Base-by-base conservation (phyloP, 345 rosid species). In the Rhodamnia argentea region DNA sequence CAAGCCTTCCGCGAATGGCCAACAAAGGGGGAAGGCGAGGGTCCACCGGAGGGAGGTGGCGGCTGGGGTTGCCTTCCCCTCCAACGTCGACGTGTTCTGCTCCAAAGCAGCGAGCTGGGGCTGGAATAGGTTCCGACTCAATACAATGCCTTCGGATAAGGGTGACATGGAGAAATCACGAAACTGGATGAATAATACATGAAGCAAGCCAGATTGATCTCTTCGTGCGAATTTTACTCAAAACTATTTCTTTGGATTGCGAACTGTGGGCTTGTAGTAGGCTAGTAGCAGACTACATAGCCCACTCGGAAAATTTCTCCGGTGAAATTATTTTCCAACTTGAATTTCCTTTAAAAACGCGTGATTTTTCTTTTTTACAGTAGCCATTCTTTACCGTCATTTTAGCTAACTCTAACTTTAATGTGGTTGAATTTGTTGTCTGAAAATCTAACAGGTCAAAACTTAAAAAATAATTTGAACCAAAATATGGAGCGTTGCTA, bases 41-140 rank as follows among this genome's bases (percentile, higher is more conserved):
- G 23, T 89, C 13, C 90, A 93, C 51, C 52, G 62, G 2, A 82
- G 90, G 86, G 88, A 86, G 32, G 1, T 1, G 26, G 88, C 44
- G 10, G 4, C 58, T 2, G 91, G 91, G 0, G 92, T 89, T 3
- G 40, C 83, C 11, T 91, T 90, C 89, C 52, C 90, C 47, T 92
- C 92, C 70, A 91, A 88, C 75, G 50, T 92, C 4, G 93, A 93
- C 56, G 82, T 89, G 89, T 90, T 87, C 47, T 88, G 59, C 20
- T 88, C 93, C 18, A 91, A 90, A 57, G 93, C 94, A 27, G 93
- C 95, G 6, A 90, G 92, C 86, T 92, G 70, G 16, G 7, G 70
- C n/a, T 7, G 70, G 0, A 60, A 60, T 13, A 13, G 70, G 70
- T 60, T 60, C 18, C 5, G 70, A 60, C 27, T 60, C 70, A 6